A percentile compares a stretch with the other conserved stretches of the same genome.
Evolutionary conservation across 2,329 filamentous ascomycete genomes (phyloP).

Genomic region (Incumbomyces lentus): DNA sequence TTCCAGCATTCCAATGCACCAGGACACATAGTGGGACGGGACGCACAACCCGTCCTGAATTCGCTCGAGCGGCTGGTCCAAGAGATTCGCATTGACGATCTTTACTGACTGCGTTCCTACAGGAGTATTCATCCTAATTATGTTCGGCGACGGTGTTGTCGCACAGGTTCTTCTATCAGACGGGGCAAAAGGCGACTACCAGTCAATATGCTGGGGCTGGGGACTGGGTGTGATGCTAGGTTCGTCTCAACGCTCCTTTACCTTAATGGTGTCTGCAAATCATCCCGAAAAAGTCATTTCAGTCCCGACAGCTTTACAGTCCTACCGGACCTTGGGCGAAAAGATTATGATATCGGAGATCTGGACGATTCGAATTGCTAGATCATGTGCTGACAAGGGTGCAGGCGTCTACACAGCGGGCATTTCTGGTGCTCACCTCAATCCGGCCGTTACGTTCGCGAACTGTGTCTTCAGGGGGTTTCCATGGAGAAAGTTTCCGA

Average conservation of each 20-base stretch:
- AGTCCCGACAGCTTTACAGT: too few relatives aligned
- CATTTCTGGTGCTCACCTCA: conserved; percentile 48
- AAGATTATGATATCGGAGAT: too few relatives aligned
- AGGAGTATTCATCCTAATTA: conserved; percentile 53
- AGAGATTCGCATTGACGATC: conserved; percentile 29
- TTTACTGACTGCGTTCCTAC: conserved; percentile 41
- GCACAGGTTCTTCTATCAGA: conserved; percentile 56
- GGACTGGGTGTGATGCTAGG: conserved; percentile 22
- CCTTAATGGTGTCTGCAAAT: too few relatives aligned
- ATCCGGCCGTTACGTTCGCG: conserved; percentile 52
- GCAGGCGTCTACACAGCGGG: conserved; percentile 47
- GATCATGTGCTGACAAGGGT: too few relatives aligned
- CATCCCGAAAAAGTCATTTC: conserved; percentile 26
- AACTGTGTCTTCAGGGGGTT: conserved; percentile 30
- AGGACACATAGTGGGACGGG: too few relatives aligned
- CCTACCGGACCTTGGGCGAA: too few relatives aligned
- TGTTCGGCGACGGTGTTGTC: conserved; percentile 62
- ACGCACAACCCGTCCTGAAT: too few relatives aligned
- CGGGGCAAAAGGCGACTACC: conserved; percentile 35
- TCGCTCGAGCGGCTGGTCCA: conserved; percentile 6
- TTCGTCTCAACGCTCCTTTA: background rate
- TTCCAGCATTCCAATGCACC: too few relatives aligned
- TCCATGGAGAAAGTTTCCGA: conserved; percentile 58
- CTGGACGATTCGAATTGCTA: too few relatives aligned
- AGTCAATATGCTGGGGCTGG: conserved; percentile 44